Evolutionary conservation across 345 rosid genomes (phyloP), one percentile per base, ranked within the genome.

Genomic region (Reutealis trisperma): DNA sequence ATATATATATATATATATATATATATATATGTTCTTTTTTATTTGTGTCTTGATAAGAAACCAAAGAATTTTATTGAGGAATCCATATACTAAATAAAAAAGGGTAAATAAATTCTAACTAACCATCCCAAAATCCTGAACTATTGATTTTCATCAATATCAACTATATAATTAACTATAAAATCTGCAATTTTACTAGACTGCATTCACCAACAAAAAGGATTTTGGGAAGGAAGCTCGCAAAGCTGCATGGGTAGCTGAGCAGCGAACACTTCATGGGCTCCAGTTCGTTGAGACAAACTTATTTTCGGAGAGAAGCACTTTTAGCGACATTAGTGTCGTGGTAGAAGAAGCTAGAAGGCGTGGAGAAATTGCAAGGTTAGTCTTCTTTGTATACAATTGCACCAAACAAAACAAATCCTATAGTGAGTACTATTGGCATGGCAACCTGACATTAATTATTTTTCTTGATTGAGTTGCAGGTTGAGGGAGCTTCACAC

Each of bases 271-370:
- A 47, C 82, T 76, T 0, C 82, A 80, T 19, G 90, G 90, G 65
- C 87, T 89, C 55, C 84, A 78, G 15, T 45, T 79, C 1, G 18
- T 47, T 0, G 79, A 76, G 10, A 72, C 60, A 22, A 79, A 18
- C 21, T 8, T 45, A 69, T 79, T 78, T 64, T 9, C 81, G 1
- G 84, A 88, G 44, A 85, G 74, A 61, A 78, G 64, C 77, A 69
- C 70, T 2, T 52, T 79, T 25, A 51, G 79, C 24, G 88, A 89
- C 37, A 34, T 76, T 66, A 78, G 45, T 34, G 69, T 79, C 51
- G 81, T 89, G 89, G 90, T 88, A 49, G 92, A 85, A 25, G 90
- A 89, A 80, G 86, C 89, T 63, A 84, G 68, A 80, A 81, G 85
- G 32, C 89, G 88, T 1, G 90, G 89, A 12, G 90, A 87, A 74